Conservation (phyloP, 768 basidiomycete species). For the Trametes cubensis region DNA sequence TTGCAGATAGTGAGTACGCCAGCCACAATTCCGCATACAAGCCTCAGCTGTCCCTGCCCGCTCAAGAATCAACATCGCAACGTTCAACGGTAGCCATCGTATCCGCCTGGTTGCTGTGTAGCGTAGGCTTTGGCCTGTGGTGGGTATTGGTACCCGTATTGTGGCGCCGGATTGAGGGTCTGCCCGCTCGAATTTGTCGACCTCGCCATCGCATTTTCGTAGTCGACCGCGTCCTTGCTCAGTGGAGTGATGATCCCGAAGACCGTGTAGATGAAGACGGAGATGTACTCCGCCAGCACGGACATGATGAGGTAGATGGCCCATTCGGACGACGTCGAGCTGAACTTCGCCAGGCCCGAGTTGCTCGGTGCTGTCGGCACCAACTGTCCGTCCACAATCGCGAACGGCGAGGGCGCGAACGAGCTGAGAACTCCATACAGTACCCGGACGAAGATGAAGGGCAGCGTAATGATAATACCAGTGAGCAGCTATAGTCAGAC, state of each 20-base stretch:
- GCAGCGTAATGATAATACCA: slow-evolving; percentile 58
- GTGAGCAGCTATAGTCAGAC: slow-evolving; percentile 54
- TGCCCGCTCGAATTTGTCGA: background rate
- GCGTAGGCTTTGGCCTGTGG: background rate
- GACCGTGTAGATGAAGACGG: slow-evolving; percentile 46
- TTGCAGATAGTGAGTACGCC: too few species aligned
- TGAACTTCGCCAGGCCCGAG: slow-evolving; percentile 52
- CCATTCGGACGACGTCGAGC: slow-evolving; percentile 60
- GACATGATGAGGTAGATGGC: slow-evolving; percentile 59
- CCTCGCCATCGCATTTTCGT: background rate
- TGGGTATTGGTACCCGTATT: background rate
- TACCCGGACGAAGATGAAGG: slow-evolving; percentile 60
- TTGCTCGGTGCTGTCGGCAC: slow-evolving; percentile 29
- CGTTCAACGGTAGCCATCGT: too few species aligned
- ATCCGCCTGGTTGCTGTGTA: background rate
- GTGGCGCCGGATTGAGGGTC: background rate
- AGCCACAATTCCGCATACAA: too few species aligned
- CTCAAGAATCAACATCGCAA: too few species aligned
- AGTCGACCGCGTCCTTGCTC: slow-evolving; percentile 7
- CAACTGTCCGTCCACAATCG: slow-evolving; percentile 32
- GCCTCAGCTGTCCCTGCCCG: too few species aligned
- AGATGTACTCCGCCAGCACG: slow-evolving; percentile 60
- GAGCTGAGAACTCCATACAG: slow-evolving; percentile 60
- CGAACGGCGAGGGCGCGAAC: slow-evolving; percentile 49
- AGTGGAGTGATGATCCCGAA: slow-evolving; percentile 30